Percentiles rank a stretch among this genome's conserved stretches.
Conservation (phyloP, 169 alveolate species). For the Plasmodium reichenowi region DNA sequence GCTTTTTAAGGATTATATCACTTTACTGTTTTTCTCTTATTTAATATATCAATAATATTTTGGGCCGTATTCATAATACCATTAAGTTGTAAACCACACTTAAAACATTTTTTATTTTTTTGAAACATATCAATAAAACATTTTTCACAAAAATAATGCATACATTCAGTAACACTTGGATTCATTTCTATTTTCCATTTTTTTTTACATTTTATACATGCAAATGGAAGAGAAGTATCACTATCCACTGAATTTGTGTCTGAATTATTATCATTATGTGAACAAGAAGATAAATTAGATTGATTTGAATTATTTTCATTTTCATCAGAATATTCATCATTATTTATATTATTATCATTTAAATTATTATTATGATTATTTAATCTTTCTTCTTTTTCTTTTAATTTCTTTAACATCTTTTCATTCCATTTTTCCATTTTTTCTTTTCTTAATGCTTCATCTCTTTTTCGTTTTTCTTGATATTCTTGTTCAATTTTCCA, state of each 20-base stretch:
- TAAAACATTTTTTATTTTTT: constrained; percentile 87
- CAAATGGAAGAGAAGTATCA: constrained; percentile 81
- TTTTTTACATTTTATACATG: constrained; percentile 90
- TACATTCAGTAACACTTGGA: constrained; percentile 94
- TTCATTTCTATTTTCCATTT: constrained; percentile 86
- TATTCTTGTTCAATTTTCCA: constrained; percentile 96
- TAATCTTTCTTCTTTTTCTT: constrained; percentile 78
- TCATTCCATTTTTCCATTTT: constrained; percentile 83
- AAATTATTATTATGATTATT: constrained; percentile 38
- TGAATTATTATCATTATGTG: constrained; percentile 55
- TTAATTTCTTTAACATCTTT: constrained; percentile 77
- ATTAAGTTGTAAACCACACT: constrained; percentile 89
- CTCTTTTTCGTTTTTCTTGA: constrained; percentile 89
- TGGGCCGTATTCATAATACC: constrained; percentile 92
- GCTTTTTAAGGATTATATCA: neutral
- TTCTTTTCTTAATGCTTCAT: constrained; percentile 84
- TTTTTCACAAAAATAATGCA: constrained; percentile 94
- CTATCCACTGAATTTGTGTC: constrained; percentile 49
- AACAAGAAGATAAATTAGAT: constrained; percentile 24
- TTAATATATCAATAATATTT: constrained; percentile 78
- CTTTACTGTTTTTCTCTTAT: constrained; percentile 41
- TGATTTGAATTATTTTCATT: constrained; percentile 29
- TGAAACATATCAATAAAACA: constrained; percentile 92
- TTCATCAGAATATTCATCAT: constrained; percentile 61
- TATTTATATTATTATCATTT: constrained; percentile 38